Conservation (phyloP, 1,139 yeast genomes). For the Sugiyamaella paludigena region DNA sequence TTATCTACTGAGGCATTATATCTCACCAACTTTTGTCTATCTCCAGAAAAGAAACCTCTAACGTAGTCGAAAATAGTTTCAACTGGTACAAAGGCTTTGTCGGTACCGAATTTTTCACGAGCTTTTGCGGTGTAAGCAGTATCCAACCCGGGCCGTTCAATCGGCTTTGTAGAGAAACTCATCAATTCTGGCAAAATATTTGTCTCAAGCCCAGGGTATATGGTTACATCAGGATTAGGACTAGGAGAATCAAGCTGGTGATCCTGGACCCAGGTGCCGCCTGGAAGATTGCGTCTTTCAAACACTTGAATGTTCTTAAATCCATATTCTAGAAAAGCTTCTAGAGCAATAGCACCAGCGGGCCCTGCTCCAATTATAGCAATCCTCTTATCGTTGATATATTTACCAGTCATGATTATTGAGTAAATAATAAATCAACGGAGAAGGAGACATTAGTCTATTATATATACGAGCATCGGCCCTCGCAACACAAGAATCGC, state of each 20-base stretch:
- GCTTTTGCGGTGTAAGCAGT: conserved; percentile 19
- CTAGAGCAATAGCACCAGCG: conserved; percentile 28
- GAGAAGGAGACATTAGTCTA: too few species aligned
- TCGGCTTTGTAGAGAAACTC: conserved; percentile 15
- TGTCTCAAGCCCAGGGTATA: conserved; percentile 20
- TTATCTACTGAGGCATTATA: conserved; percentile 18
- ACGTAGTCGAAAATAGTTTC: conserved; percentile 14
- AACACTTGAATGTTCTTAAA: conserved; percentile 25
- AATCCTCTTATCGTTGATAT: conserved; percentile 17
- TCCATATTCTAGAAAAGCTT: conserved; percentile 25
- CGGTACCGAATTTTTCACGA: conserved; percentile 14
- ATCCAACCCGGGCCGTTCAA: conserved; percentile 1
- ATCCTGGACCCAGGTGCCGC: conserved; percentile 29
- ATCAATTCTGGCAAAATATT: conserved; percentile 19
- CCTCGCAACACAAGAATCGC: too few species aligned
- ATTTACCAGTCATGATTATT: too few species aligned
- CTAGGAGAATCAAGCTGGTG: conserved; percentile 12
- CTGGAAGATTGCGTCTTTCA: conserved; percentile 23
- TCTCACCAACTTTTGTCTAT: conserved; percentile 8
- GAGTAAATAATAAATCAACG: too few species aligned
- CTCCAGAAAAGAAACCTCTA: conserved; percentile 12
- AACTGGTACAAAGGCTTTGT: conserved; percentile 16
- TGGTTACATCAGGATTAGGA: conserved; percentile 25
- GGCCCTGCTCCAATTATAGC: conserved; percentile 32
- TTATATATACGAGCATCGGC: too few species aligned